Percentiles rank a stretch among this genome's conserved stretches.
phyloP scores from a whole-genome alignment of 768 basidiomycete genomes.

The Russula abietina region DNA sequence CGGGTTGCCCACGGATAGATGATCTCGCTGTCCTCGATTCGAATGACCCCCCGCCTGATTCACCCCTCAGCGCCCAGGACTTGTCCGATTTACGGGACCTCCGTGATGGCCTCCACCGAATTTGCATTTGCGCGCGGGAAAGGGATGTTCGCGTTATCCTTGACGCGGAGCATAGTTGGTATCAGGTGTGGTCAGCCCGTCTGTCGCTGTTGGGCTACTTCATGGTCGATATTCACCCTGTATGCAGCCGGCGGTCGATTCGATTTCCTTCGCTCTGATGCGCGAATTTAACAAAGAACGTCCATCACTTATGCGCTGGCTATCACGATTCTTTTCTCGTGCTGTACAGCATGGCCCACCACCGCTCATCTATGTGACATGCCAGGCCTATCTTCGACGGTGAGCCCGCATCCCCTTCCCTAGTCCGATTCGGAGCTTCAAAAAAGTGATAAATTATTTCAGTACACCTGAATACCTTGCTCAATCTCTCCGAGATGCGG shows the following conservation, averaged over 20 bases:
- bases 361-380: constrained; percentile 78
- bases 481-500: constrained; percentile 60
- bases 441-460: constrained; percentile 1
- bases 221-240: neutral
- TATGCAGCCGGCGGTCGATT: constrained; percentile 74
- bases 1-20: constrained; percentile 54
- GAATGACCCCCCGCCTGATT: constrained; percentile 19
- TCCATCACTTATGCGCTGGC: constrained; percentile 21
- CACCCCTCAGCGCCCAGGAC: constrained; percentile 47
- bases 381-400: constrained; percentile 84
- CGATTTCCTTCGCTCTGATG: constrained; percentile 67
- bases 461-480: constrained; percentile 68
- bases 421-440: neutral
- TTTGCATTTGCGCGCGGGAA: constrained; percentile 58
- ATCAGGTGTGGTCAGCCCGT: constrained; percentile 32
- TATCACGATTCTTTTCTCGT: neutral
- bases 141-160: constrained; percentile 65
- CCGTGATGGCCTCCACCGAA: constrained; percentile 51
- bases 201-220: neutral
- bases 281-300: constrained; percentile 59
- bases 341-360: neutral
- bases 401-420: constrained; percentile 27
- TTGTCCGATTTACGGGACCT: constrained; percentile 55
- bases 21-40: constrained; percentile 51
- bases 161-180: constrained; percentile 75